Evolutionary conservation across 1,139 yeast genomes (phyloP), one percentile per base, ranked within the genome.

Genomic region (Debaryomyces coudertii): DNA sequence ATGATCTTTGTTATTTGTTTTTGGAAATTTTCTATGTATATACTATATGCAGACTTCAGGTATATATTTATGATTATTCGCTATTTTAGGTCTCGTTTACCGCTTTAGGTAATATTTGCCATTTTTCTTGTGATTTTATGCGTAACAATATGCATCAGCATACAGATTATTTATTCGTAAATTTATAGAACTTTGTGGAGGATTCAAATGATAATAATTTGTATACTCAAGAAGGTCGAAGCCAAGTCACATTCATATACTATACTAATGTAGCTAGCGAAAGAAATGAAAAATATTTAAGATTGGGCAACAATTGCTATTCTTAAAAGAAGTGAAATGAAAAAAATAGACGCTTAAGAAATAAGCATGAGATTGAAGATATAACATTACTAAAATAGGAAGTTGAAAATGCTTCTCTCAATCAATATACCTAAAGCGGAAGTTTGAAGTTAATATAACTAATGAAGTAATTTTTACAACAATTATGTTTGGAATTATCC

Each of bases 391-490:
- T 55, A 24, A 48, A 44, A 36, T 36, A 37, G 55, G 58, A 34
- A 47, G 49, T 38, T 16, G 39, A 36, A 36, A 29, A 42, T 44
- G 29, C 36, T 30, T 11, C 31, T 15, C 22, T 34, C 39, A 38
- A 44, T 37, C 38, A 37, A 38, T 28, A 45, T 43, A 29, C 57
- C 57, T 14, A 45, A 45, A 45, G 43, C 36, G 56, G 55, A 43
- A 48, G 46, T 39, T 31, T 35, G 39, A 25, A 36, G 28, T 9
- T 40, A 16, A 34, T 41, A 40, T 44, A 36, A 40, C 47, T 28
- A 40, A 44, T 40, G 12, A 29, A 45, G 47, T 40, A 46, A 46
- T 40, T 46, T 36, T 40, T 27, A 27, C 36, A 27, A 33, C 42
- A 27, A 27, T 39, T 39, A 14, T 29, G 40, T 43, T 36, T 36